phyloP scores from a whole-genome alignment of 306 rosid genomes.

The Castanea crenata region DNA sequence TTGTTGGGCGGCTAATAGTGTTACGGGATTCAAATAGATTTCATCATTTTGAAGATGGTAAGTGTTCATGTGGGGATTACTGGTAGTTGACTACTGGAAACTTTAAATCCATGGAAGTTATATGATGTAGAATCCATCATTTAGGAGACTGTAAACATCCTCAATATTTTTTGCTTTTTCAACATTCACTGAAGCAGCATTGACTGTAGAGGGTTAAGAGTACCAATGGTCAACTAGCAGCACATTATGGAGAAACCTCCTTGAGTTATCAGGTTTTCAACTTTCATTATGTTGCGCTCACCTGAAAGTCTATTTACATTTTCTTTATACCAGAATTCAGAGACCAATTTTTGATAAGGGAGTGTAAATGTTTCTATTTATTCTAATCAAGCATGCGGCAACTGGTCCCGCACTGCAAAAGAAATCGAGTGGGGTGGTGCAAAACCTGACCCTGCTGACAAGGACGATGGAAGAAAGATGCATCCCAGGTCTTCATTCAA shows the following conservation, averaged over 20 bases:
- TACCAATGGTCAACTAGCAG: not conserved
- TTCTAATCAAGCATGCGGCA: not conserved
- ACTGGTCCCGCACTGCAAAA: slow-evolving; percentile 12
- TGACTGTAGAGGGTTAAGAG: not conserved
- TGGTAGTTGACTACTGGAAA: slow-evolving; percentile 43
- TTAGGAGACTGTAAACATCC: too few species aligned
- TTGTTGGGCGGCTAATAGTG: slow-evolving; percentile 63
- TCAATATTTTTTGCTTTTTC: too few species aligned
- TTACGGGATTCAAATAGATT: slow-evolving; percentile 83
- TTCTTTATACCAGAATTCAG: not conserved
- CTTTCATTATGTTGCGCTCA: not conserved
- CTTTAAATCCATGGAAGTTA: not conserved
- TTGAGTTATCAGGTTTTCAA: not conserved
- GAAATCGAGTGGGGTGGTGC: slow-evolving; percentile 49
- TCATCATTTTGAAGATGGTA: slow-evolving; percentile 77
- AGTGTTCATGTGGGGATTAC: slow-evolving; percentile 84
- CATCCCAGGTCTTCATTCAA: slow-evolving; percentile 47
- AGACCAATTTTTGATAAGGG: not conserved
- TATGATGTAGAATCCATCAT: too few species aligned
- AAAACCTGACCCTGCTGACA: slow-evolving; percentile 37
- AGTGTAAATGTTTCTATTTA: not conserved
- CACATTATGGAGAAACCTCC: not conserved
- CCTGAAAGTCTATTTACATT: not conserved
- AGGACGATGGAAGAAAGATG: slow-evolving; percentile 43
- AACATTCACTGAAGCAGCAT: not conserved